Evolutionary conservation across 805 yeast genomes (phyloP).

Genomic region (Ogataea angusta): DNA sequence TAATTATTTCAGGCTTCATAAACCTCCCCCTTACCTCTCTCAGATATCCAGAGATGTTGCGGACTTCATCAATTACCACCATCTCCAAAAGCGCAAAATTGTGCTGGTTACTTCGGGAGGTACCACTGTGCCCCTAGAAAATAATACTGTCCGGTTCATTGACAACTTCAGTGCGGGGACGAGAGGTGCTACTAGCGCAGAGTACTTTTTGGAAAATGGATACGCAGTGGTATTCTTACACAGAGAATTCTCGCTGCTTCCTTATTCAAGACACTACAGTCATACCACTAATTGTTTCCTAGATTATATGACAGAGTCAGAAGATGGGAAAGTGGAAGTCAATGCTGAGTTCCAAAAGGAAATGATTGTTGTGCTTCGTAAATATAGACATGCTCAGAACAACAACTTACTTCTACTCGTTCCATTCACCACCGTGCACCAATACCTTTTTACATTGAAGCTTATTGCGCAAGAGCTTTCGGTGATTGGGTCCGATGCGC

Average conservation of each 20-base stretch:
- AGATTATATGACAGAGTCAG: slow-evolving; percentile 64
- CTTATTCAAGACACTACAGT: slow-evolving; percentile 86
- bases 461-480: slow-evolving; percentile 60
- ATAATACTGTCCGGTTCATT: slow-evolving; percentile 93
- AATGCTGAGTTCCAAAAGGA: slow-evolving; percentile 55
- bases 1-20: slow-evolving; percentile 66
- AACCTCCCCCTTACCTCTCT: slow-evolving; percentile 69
- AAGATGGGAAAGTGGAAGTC: slow-evolving; percentile 55
- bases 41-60: slow-evolving; percentile 55
- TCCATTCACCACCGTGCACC: slow-evolving; percentile 94
- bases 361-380: slow-evolving; percentile 57
- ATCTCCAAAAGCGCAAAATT: slow-evolving; percentile 42
- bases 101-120: slow-evolving; percentile 95
- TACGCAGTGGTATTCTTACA: slow-evolving; percentile 92
- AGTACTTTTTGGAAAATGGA: slow-evolving; percentile 77
- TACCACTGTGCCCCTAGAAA: slow-evolving; percentile 95
- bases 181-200: slow-evolving; percentile 95
- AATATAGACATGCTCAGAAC: slow-evolving; percentile 49
- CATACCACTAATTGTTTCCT: slow-evolving; percentile 82
- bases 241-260: slow-evolving; percentile 86
- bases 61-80: slow-evolving; percentile 60
- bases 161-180: slow-evolving; percentile 98
- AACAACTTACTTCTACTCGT: slow-evolving; percentile 57
- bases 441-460: slow-evolving; percentile 81
- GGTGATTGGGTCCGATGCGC: slow-evolving; percentile 50